phyloP scores from a whole-genome alignment of 208 protist species.

The Leishmania braziliensis region DNA sequence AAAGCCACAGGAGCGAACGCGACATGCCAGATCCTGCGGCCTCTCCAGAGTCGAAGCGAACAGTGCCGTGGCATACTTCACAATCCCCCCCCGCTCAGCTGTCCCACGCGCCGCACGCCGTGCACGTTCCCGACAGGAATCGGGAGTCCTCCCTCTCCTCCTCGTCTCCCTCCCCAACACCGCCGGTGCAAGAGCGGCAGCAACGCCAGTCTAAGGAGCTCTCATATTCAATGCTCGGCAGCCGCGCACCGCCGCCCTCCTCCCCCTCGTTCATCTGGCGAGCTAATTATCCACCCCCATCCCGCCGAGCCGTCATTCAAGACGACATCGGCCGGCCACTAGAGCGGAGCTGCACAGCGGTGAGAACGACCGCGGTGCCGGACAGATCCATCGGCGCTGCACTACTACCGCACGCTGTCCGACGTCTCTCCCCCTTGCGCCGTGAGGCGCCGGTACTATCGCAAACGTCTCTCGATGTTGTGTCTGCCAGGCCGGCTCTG shows the following conservation, averaged over 20 bases:
- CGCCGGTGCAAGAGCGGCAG: not conserved
- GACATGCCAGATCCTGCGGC: not conserved
- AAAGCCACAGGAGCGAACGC: not conserved
- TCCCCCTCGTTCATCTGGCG: not conserved
- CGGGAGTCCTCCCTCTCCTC: not conserved
- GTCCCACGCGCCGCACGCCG: not conserved
- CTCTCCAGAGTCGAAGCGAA: not conserved
- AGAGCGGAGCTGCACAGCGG: not conserved
- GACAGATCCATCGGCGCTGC: not conserved
- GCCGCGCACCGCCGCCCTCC: not conserved
- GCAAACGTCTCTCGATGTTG: not conserved
- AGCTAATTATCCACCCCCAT: not conserved
- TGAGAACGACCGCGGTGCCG: not conserved
- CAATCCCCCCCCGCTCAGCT: not conserved
- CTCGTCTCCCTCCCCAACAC: not conserved
- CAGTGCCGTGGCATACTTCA: not conserved
- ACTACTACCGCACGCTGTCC: not conserved
- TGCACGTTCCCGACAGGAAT: not conserved
- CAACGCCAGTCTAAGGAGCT: not conserved
- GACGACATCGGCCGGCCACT: not conserved
- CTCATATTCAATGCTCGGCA: not conserved
- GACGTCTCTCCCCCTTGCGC: constrained; percentile 2
- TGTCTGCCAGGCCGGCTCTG: not conserved
- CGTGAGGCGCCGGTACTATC: not conserved
- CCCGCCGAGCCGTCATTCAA: not conserved